Base-by-base conservation (phyloP, 805 yeast species). In the Candida pini region DNA sequence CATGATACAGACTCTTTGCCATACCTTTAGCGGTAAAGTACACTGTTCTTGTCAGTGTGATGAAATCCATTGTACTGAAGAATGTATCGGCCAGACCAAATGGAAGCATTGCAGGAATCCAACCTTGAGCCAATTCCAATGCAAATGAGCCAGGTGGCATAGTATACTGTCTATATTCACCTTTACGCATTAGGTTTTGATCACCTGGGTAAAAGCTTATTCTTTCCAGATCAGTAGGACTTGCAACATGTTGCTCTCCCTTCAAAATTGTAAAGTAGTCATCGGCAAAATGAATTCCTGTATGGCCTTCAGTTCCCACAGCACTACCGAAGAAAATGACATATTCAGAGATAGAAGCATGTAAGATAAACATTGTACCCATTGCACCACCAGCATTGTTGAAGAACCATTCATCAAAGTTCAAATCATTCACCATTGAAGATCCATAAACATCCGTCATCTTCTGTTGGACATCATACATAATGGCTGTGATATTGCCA, bases 381-480 rank as follows among this genome's bases (percentile, higher is more conserved):
- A 92, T 92, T 34, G 98, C 97, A 48, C 96, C 96, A 36, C 98
- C 98, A 4, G 98, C 98, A 51, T 86, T 87, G 72, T 92, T 92
- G 74, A 79, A 90, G 33, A 92, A 82, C 97, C 97, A 92, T 45
- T 89, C 90, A 34, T 83, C 82, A 33, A 69, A 66, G 56, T 79
- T 75, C 46, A 81, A 69, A 44, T 77, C 78, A 61, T 85, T 85
- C 61, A 90, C 73, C 46, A 71, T 55, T 6, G 76, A 78, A 3
- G 40, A 37, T 9, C 95, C 95, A 57, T 92, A 92, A 30, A 67
- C 73, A 3, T 58, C 65, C 41, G 78, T 67, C 39, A 89, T 56
- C 22, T 62, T 68, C 2, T 69, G 68, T 22, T 84, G 74, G 41
- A 90, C 63, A 31, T 73, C 84, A 14, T 65, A 55, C 59, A 89